Percentiles rank a stretch among this genome's conserved stretches.
Conservation (phyloP, 257 asterid genomes). For the Solanum paucissectum region DNA sequence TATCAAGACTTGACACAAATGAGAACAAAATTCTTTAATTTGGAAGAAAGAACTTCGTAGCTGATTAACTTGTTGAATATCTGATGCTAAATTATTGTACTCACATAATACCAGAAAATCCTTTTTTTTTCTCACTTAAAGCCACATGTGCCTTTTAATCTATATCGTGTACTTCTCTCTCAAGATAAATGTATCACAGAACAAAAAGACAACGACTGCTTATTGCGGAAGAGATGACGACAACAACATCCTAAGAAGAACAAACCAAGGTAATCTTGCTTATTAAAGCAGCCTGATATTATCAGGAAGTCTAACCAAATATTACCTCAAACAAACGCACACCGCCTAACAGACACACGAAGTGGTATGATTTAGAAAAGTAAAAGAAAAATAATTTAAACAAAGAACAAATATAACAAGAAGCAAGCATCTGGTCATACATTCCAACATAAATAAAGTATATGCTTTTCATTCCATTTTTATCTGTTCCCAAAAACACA, state of each 20-base stretch:
- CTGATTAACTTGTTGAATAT: not conserved
- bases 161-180: not conserved
- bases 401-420: not conserved
- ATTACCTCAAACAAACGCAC: not conserved
- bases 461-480: not conserved
- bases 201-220: not conserved
- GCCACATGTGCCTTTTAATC: not conserved
- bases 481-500: not conserved
- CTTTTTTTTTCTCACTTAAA: not conserved
- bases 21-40: not conserved
- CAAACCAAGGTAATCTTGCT: not conserved
- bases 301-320: not conserved
- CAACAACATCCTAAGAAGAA: not conserved
- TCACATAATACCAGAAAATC: not conserved
- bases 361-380: not conserved
- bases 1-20: not conserved
- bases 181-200: not conserved
- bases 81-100: not conserved
- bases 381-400: not conserved
- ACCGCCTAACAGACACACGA: not conserved
- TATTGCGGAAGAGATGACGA: not conserved
- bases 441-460: not conserved
- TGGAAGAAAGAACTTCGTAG: not conserved
- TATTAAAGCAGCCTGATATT: not conserved
- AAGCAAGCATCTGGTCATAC: not conserved